Evolutionary conservation across 176 grass and related monocot genomes (phyloP).

Genomic region (Carex kokanica): DNA sequence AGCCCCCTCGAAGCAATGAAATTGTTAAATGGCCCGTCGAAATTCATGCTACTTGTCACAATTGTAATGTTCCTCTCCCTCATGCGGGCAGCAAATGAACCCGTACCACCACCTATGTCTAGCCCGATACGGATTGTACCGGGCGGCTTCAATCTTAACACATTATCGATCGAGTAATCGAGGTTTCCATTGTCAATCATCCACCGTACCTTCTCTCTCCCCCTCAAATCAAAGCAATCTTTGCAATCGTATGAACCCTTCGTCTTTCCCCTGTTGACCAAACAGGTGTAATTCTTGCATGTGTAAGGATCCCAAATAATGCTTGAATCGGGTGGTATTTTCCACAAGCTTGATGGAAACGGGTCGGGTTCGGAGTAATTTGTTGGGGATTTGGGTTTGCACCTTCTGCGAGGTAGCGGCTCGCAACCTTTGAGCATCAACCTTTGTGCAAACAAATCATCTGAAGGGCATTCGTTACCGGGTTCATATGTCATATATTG

Average conservation of each 20-base stretch:
- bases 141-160: constrained; percentile 29
- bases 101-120: constrained; percentile 80
- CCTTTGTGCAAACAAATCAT: constrained; percentile 46
- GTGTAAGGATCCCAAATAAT: constrained; percentile 64
- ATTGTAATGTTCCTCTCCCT: constrained; percentile 63
- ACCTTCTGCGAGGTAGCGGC: constrained; percentile 67
- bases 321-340: constrained; percentile 57
- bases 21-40: constrained; percentile 69
- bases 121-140: constrained; percentile 72
- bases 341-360: constrained; percentile 62
- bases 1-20: constrained; percentile 71
- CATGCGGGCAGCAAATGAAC: constrained; percentile 82
- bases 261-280: constrained; percentile 43
- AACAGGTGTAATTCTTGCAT: constrained; percentile 94
- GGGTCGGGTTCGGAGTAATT: constrained; percentile 45
- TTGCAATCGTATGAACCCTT: constrained; percentile 69
- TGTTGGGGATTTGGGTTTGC: constrained; percentile 49
- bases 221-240: constrained; percentile 79
- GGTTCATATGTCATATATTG: constrained; percentile 46
- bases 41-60: constrained; percentile 71
- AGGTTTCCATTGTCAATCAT: constrained; percentile 42
- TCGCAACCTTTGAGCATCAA: constrained; percentile 75
- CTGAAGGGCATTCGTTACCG: constrained; percentile 54
- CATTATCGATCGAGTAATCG: constrained; percentile 55
- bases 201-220: constrained; percentile 69